These are phyloP conservation scores for Darksidea phi DNA, from an alignment of 495 filamentous ascomycete genomes.

Conservation along the genomic window DNA sequence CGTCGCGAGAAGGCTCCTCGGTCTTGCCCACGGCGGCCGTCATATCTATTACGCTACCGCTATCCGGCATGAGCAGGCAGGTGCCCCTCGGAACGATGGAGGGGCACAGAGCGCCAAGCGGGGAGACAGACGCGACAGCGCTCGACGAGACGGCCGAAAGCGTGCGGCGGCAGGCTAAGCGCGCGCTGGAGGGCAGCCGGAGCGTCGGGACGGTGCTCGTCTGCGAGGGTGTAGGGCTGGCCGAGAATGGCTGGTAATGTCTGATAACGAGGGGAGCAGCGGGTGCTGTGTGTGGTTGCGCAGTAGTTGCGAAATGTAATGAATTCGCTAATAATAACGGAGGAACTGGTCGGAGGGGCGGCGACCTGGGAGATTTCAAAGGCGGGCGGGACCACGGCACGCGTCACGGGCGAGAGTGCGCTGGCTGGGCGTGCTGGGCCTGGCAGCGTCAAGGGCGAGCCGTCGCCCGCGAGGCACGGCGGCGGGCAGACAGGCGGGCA, in stretches of 20 bases:
- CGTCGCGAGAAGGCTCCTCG: conserved; percentile 38
- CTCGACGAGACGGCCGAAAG: not conserved
- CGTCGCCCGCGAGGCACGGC: too few species aligned
- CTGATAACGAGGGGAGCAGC: conserved; percentile 28
- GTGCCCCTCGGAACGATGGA: conserved; percentile 32
- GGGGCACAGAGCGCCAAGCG: conserved; percentile 36
- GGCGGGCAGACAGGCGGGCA: not conserved
- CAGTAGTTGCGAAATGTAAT: conserved; percentile 44
- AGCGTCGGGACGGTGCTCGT: conserved; percentile 14
- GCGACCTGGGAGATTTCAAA: conserved; percentile 33
- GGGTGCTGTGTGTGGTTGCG: conserved; percentile 30
- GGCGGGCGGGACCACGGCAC: conserved; percentile 19
- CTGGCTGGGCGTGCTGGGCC: not conserved
- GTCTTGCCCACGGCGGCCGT: conserved; percentile 41
- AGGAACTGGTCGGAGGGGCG: too few species aligned
- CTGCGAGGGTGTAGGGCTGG: conserved; percentile 31
- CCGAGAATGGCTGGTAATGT: conserved; percentile 33
- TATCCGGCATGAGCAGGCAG: conserved; percentile 43
- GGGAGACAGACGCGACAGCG: conserved; percentile 33
- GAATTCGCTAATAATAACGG: too few species aligned
- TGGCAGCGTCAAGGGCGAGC: not conserved
- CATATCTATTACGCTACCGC: conserved; percentile 36
- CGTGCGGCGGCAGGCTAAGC: conserved; percentile 33
- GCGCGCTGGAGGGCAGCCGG: conserved; percentile 25
- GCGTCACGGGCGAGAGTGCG: conserved; percentile 17